Percentiles rank a stretch among this genome's conserved stretches.
These are phyloP conservation scores for Licmophora abbreviata DNA, from an alignment of 108 stramenopile genomes.

Conservation along the genomic window DNA sequence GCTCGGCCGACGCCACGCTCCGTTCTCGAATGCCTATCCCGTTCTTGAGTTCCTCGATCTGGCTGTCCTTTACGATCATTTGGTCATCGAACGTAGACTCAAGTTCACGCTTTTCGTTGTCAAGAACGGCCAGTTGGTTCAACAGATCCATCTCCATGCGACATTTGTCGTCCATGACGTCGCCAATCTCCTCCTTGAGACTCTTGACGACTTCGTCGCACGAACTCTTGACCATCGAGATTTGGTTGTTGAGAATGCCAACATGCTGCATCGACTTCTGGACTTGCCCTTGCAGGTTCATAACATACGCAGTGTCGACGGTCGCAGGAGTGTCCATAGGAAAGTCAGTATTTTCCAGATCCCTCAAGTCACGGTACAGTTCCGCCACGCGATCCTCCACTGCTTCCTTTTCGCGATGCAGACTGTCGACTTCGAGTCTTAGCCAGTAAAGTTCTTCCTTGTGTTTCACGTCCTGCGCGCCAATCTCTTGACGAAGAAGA, in stretches of 20 bases:
- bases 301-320: constrained; percentile 1
- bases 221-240: constrained; percentile 54
- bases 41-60: constrained; percentile 10
- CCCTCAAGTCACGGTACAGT: constrained; percentile 23
- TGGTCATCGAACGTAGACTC: constrained; percentile 8
- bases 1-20: not conserved
- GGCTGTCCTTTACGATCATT: constrained; percentile 11
- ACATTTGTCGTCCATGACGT: constrained; percentile 52
- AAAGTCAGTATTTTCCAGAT: constrained; percentile 5
- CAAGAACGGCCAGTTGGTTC: constrained; percentile 48
- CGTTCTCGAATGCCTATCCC: constrained; percentile 4
- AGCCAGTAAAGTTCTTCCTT: constrained; percentile 36
- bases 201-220: constrained; percentile 52
- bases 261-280: constrained; percentile 17
- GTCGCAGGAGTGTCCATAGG: too few species aligned
- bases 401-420: constrained; percentile 32
- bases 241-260: constrained; percentile 42
- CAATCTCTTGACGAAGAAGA: constrained; percentile 22
- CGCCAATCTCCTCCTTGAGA: constrained; percentile 68
- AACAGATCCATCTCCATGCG: constrained; percentile 53
- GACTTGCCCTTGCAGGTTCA: not conserved
- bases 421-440: constrained; percentile 21
- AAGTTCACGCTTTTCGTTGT: constrained; percentile 26
- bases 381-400: constrained; percentile 32
- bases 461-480: constrained; percentile 17